These are phyloP conservation scores for Venturia carpophila DNA, from an alignment of 2,329 filamentous ascomycete species.

Conservation along the genomic window DNA sequence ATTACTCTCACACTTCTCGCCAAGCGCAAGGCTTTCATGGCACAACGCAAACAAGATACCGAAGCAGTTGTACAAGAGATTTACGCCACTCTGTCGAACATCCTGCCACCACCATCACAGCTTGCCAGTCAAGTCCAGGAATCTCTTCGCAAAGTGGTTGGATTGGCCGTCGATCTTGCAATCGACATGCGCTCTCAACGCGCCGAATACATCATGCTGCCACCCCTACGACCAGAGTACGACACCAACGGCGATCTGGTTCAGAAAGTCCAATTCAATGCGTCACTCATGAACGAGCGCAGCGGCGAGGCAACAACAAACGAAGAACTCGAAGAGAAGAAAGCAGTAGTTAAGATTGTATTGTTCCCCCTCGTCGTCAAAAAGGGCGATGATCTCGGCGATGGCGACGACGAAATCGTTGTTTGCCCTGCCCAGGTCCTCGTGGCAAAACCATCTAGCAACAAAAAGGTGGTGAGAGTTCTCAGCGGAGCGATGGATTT, in stretches of 20 bases:
- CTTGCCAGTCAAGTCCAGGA: slow-evolving; percentile 73
- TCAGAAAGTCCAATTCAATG: slow-evolving; percentile 85
- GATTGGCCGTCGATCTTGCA: slow-evolving; percentile 79
- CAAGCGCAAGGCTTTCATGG: slow-evolving; percentile 67
- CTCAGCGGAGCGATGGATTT: slow-evolving; percentile 45
- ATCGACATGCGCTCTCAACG: slow-evolving; percentile 97
- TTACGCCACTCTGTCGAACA: slow-evolving; percentile 70
- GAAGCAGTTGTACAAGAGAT: slow-evolving; percentile 93
- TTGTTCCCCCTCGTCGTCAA: slow-evolving; percentile 95
- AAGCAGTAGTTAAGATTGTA: slow-evolving; percentile 78
- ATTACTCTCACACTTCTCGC: slow-evolving; percentile 86
- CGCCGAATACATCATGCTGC: slow-evolving; percentile 97
- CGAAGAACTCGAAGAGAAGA: slow-evolving; percentile 68
- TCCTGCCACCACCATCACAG: slow-evolving; percentile 79
- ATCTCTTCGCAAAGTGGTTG: slow-evolving; percentile 79
- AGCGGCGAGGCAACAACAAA: slow-evolving; percentile 63
- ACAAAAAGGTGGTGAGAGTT: slow-evolving; percentile 43
- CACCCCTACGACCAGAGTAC: slow-evolving; percentile 88
- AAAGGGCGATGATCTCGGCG: slow-evolving; percentile 80
- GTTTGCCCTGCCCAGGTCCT: slow-evolving; percentile 93
- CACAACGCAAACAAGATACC: slow-evolving; percentile 80
- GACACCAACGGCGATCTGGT: slow-evolving; percentile 85
- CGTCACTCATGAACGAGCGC: slow-evolving; percentile 88
- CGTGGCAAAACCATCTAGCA: slow-evolving; percentile 47
- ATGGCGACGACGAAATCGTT: slow-evolving; percentile 89